These are phyloP conservation scores for Medicago lupulina DNA, from an alignment of 306 rosid species.

Conservation along the genomic window DNA sequence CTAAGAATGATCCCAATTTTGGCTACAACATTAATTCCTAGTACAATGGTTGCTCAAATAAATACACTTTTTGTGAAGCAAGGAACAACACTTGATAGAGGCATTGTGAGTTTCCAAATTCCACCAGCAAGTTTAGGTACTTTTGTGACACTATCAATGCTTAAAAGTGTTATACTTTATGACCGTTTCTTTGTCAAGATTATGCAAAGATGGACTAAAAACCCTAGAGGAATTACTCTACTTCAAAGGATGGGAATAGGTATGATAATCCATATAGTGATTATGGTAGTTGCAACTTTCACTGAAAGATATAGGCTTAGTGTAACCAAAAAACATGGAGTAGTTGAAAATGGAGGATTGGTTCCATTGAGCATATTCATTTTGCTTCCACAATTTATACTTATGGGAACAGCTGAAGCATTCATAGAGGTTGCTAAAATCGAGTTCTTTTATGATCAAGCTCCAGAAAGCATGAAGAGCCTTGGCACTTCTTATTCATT, in stretches of 20 bases:
- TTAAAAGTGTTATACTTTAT: conserved; percentile 57
- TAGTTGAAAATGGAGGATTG: background rate
- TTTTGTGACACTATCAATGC: conserved; percentile 64
- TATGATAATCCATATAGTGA: conserved; percentile 54
- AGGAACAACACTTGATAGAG: conserved; percentile 64
- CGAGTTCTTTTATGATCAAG: conserved; percentile 85
- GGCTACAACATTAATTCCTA: conserved; percentile 62
- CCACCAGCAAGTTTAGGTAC: conserved; percentile 69
- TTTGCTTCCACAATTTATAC: conserved; percentile 63
- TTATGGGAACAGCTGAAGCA: background rate
- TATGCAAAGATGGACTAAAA: background rate
- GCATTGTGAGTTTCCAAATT: conserved; percentile 61
- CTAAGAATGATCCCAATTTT: conserved; percentile 71
- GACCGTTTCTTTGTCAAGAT: conserved; percentile 41
- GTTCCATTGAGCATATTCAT: conserved; percentile 52
- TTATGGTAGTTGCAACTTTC: conserved; percentile 58
- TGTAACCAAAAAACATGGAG: background rate
- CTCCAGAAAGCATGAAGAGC: conserved; percentile 83
- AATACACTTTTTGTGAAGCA: conserved; percentile 64
- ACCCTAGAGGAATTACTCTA: conserved; percentile 27
- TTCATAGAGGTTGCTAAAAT: conserved; percentile 54
- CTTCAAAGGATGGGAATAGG: conserved; percentile 76
- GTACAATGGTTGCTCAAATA: conserved; percentile 53
- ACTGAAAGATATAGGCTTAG: conserved; percentile 62
- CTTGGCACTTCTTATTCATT: conserved; percentile 65